Conservation (phyloP, 345 rosid species). For the Euphorbia pulcherrima region DNA sequence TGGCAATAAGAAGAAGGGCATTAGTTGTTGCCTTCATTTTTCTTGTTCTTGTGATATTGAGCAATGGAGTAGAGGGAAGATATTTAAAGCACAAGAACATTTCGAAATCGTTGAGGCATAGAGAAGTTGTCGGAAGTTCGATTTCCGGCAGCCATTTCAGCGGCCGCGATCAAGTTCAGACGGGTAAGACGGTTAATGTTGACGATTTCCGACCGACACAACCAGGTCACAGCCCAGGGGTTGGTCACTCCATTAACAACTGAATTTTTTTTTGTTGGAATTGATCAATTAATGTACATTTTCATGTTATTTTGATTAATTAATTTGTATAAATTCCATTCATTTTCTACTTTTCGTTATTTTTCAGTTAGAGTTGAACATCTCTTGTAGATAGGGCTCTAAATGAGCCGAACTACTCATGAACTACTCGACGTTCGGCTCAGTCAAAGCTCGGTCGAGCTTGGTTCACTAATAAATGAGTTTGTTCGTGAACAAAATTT, state of each 20-base stretch:
- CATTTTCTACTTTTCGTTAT: neutral
- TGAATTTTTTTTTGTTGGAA: neutral
- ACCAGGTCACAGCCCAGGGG: conserved; percentile 48
- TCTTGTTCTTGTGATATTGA: conserved; percentile 28
- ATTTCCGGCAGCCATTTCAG: neutral
- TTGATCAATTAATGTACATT: neutral
- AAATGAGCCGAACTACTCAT: no score
- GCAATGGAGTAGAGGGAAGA: conserved; percentile 41
- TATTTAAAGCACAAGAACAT: conserved; percentile 23
- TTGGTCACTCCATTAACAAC: conserved; percentile 40
- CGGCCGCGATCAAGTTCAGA: conserved; percentile 16
- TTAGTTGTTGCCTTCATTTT: conserved; percentile 12
- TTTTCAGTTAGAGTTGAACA: no score
- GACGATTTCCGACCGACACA: conserved; percentile 37
- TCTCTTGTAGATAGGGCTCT: no score
- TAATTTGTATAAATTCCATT: neutral
- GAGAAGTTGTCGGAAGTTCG: neutral
- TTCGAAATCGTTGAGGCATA: conserved; percentile 13
- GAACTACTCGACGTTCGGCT: no score
- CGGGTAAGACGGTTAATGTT: conserved; percentile 17
- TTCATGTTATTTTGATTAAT: neutral
- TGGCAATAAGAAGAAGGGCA: conserved; percentile 17
- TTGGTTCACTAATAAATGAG: no score
- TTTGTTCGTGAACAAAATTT: no score
- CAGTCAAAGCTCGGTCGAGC: no score